These are phyloP conservation scores for Colletotrichum liaoningense DNA, from an alignment of 2,329 filamentous ascomycete genomes.

Conservation along the genomic window DNA sequence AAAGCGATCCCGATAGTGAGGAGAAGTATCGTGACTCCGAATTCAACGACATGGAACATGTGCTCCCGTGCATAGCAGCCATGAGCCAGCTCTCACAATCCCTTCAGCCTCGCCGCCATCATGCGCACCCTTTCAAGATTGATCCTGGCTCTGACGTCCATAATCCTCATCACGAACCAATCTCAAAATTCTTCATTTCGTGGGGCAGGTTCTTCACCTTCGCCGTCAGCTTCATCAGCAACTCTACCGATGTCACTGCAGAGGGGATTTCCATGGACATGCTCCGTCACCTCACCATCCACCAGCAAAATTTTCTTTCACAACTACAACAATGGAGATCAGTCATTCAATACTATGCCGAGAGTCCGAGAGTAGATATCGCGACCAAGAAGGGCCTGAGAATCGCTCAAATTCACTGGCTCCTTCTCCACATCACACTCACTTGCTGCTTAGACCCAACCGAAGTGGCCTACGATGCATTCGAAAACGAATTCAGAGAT, in stretches of 20 bases:
- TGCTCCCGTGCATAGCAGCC: slow-evolving; percentile 35
- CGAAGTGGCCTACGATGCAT: slow-evolving; percentile 34
- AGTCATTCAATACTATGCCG: slow-evolving; percentile 11
- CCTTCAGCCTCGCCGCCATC: slow-evolving; percentile 11
- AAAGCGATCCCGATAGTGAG: not conserved
- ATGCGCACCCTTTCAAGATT: slow-evolving; percentile 29
- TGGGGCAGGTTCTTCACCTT: slow-evolving; percentile 33
- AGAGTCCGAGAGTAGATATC: not conserved
- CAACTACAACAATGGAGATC: slow-evolving; percentile 14
- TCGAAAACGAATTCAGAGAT: slow-evolving; percentile 27
- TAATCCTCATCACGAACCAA: slow-evolving; percentile 4
- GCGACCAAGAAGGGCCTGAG: slow-evolving; percentile 20
- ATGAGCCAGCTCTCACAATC: slow-evolving; percentile 34
- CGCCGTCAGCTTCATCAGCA: slow-evolving; percentile 23
- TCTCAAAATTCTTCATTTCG: slow-evolving; percentile 22
- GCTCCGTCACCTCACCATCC: not conserved
- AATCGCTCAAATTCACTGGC: slow-evolving; percentile 30
- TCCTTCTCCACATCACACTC: slow-evolving; percentile 19
- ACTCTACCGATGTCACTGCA: not conserved
- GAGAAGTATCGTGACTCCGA: not conserved
- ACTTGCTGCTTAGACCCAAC: slow-evolving; percentile 30
- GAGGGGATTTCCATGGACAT: not conserved
- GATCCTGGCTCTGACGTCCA: slow-evolving; percentile 16
- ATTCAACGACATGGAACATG: slow-evolving; percentile 35
- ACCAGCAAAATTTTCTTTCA: slow-evolving; percentile 18